Base-by-base conservation (phyloP, 768 basidiomycete species). In the Russula sp. region DNA sequence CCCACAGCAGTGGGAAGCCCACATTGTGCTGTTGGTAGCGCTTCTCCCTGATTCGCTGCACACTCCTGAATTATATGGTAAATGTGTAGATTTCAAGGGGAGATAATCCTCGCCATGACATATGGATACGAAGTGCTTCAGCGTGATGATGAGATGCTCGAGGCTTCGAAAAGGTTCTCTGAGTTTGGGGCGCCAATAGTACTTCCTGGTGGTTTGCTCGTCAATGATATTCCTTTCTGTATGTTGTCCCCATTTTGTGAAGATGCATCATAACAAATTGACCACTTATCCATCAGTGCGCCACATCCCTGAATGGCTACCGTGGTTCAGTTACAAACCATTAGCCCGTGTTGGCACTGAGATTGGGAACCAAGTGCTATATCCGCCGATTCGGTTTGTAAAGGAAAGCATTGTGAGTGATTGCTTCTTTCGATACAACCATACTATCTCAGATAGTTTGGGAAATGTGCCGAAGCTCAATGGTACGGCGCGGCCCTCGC, bases 191-290 rank as follows among this genome's bases (percentile, higher is more conserved):
- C 35, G 3, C 42, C n/a, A 14, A 9, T 7, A 7, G 16, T 34
- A 3, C 38, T 58, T 5, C 46, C 61, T 6, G 50, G 57, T n/a
- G 35, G 46, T 3, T 48, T 50, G 9, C n/a, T 63, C 20, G 58
- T 60, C 13, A 64, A 63, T 18, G 56, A 53, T 7, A n/a, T 63
- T 7, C 61, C 56, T 22, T 59, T 63, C 45, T 18, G 61, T 63
- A 32, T 16, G 61, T 60, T 14, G 0, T 36, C 18, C 9, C 41
- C 7, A 25, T 29, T 6, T 34, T 20, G 32, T 46, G 34, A 16
- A 14, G 9, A 35, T 7, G 1, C 2, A 5, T 5, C 45, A n/a
- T 35, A 35, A 34, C 4, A n/a, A 25, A 16, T 38, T 9, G 11
- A n/a, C 9, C 20, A 11, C 13, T 20, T 43, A 29, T 20, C 6